phyloP scores from a whole-genome alignment of 768 basidiomycete genomes.

The Coprinopsis marcescibilis region DNA sequence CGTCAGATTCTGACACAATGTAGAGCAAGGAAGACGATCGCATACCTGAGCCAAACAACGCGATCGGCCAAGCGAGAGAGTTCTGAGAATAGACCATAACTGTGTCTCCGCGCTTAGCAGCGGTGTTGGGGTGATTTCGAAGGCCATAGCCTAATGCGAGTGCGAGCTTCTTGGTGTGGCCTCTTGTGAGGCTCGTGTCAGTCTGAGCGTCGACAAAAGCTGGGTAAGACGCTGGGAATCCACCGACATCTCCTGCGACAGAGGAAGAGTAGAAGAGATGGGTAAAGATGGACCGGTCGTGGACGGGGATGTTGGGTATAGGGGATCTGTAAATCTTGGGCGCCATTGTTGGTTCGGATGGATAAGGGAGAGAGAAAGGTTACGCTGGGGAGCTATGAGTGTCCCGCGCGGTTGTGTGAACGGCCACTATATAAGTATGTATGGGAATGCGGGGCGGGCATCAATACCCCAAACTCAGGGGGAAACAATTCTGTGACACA shows the following conservation, averaged over 20 bases:
- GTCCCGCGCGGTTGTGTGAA: too few relatives aligned
- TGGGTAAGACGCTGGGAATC: slow-evolving; percentile 1
- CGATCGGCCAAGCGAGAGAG: slow-evolving; percentile 14
- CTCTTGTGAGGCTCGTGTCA: slow-evolving; percentile 16
- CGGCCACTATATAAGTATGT: too few relatives aligned
- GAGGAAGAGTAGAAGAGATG: slow-evolving; percentile 15
- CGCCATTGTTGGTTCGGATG: too few relatives aligned
- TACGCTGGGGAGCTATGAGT: too few relatives aligned
- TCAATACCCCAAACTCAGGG: too few relatives aligned
- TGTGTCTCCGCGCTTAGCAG: slow-evolving; percentile 9
- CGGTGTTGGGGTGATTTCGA: slow-evolving; percentile 12
- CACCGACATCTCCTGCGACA: too few relatives aligned
- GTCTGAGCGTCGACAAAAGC: slow-evolving; percentile 21
- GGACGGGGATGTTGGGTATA: slow-evolving; percentile 13
- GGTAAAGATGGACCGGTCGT: slow-evolving; percentile 20
- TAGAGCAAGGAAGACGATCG: too few relatives aligned
- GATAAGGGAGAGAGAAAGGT: too few relatives aligned
- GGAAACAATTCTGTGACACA: too few relatives aligned
- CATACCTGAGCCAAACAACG: slow-evolving; percentile 15
- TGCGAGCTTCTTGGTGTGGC: slow-evolving; percentile 14
- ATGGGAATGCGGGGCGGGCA: too few relatives aligned
- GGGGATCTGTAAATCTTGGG: slow-evolving; percentile 19
- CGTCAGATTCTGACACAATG: too few relatives aligned
- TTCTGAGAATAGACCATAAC: slow-evolving; percentile 14
- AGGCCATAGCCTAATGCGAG: slow-evolving; percentile 20